A percentile compares a stretch with the other conserved stretches of the same genome.
phyloP scores from a whole-genome alignment of 441 rosid species.

The Brassica hybrid region DNA sequence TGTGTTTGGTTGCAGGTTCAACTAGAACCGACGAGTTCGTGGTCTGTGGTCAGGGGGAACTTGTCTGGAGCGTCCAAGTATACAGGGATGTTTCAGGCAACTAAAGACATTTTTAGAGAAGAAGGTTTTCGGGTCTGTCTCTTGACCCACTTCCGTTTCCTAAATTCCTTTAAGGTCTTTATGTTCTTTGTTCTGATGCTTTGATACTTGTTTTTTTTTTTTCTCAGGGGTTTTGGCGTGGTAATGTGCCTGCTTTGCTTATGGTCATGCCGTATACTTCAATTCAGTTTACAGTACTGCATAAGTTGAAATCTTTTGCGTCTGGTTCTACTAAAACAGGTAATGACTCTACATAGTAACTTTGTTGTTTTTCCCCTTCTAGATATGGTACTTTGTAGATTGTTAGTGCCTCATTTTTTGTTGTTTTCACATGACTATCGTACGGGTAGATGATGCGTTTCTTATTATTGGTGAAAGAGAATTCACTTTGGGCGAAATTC shows the following conservation, averaged over 20 bases:
- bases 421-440: neutral
- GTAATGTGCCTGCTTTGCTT: too few species aligned
- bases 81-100: slow-evolving; percentile 87
- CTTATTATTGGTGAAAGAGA: neutral
- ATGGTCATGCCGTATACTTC: slow-evolving; percentile 35
- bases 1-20: slow-evolving; percentile 68
- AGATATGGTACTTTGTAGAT: slow-evolving; percentile 8
- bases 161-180: neutral
- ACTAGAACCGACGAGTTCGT: slow-evolving; percentile 84
- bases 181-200: neutral
- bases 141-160: neutral
- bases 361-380: neutral
- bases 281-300: slow-evolving; percentile 87
- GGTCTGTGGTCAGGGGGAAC: slow-evolving; percentile 66
- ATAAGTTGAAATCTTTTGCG: slow-evolving; percentile 78
- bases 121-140: slow-evolving; percentile 87
- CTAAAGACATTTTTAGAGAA: slow-evolving; percentile 86
- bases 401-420: neutral
- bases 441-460: slow-evolving; percentile 4
- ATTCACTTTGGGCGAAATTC: neutral
- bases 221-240: neutral
- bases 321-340: slow-evolving; percentile 95
- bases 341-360: slow-evolving; percentile 33
- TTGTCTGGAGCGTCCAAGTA: slow-evolving; percentile 66
- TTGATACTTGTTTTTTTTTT: slow-evolving; percentile 18